phyloP scores from a whole-genome alignment of 2,329 filamentous ascomycete species.

The Aschersonia sp. region DNA sequence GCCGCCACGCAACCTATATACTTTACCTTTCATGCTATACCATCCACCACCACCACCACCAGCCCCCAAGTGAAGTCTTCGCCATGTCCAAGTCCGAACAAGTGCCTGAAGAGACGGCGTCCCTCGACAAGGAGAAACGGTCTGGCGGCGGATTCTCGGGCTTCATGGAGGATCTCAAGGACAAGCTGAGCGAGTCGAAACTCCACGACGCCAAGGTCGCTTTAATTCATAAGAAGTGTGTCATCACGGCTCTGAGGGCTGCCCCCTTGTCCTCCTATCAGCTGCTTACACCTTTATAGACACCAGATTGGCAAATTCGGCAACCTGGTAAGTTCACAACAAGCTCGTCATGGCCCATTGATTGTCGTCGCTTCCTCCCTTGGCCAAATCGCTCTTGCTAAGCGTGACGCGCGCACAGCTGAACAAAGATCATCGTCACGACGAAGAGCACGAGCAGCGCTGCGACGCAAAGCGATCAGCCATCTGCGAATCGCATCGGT shows the following conservation, averaged over 20 bases:
- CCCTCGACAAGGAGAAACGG: neutral
- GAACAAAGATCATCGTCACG: conserved; percentile 82
- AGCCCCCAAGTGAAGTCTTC: neutral
- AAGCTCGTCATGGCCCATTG: neutral
- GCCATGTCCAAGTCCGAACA: conserved; percentile 2
- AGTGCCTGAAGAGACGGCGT: neutral
- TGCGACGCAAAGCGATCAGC: conserved; percentile 68
- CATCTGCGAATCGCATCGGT: conserved; percentile 64
- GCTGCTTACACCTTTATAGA: conserved; percentile 9
- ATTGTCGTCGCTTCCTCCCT: neutral
- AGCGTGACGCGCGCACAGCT: conserved; percentile 29
- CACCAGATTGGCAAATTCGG: conserved; percentile 48
- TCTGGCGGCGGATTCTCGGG: conserved; percentile 13
- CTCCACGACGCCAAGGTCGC: conserved; percentile 42
- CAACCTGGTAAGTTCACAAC: conserved; percentile 35
- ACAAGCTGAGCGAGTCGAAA: conserved; percentile 38
- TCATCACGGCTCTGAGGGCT: neutral
- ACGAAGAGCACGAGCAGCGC: conserved; percentile 76
- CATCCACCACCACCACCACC: neutral
- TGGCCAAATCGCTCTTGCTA: neutral
- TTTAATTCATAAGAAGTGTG: conserved; percentile 44
- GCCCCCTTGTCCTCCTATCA: neutral
- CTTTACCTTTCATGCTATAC: neutral
- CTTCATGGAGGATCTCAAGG: conserved; percentile 34
- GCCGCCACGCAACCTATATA: neutral